Evolutionary conservation across 2,329 filamentous ascomycete species (phyloP), one percentile per base, ranked within the genome.

Genomic region (Curvularia lunata): DNA sequence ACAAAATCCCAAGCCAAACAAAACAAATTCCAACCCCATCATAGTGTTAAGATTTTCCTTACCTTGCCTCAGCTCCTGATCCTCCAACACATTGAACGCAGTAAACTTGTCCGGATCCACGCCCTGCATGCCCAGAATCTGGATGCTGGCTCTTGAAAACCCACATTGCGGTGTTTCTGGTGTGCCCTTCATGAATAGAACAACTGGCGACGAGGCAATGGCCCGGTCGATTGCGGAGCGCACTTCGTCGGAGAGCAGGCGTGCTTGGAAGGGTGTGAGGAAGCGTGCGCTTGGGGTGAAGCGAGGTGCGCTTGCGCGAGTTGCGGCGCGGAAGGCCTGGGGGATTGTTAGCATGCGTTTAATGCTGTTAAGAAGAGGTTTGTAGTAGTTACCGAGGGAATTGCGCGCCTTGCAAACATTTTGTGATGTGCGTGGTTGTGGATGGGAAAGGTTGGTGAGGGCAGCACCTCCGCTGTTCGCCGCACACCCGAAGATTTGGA

Each of bases 161-260:
- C 95, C 95, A 80, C 95, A 99, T 79, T 97, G 93, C 19, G 95
- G 95, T 60, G 87, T 91, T 81, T 97, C 93, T 57, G 95, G 95
- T 1, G 95, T 98, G 58, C 95, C 95, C 83, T 99, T 99, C 95
- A 99, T 99, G 84, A 99, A 99, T 56, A 99, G 84, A 1, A 99
- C 95, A 0, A 99, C 94, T 2, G 94, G 94, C 0, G 93, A 90
- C 0, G 92, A 93, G 23, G 81, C 83, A 16, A 99, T 89, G 30
- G 94, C 94, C 77, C 92, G 91, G 78, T 97, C 91, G 71, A 99
- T 99, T 25, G 93, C 92, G 38, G 86, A 80, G 61, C 85, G 87
- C 10, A 91, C 95, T 73, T 92, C 86, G 68, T 88, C 85, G 30
- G 94, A 97, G 47, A 99, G 85, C 40, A 91, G 84, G 56, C 92